Percentiles rank a stretch among this genome's conserved stretches.
Evolutionary conservation across 75 land plant species (phyloP).

Genomic region (Chamaecyparis obtusa): DNA sequence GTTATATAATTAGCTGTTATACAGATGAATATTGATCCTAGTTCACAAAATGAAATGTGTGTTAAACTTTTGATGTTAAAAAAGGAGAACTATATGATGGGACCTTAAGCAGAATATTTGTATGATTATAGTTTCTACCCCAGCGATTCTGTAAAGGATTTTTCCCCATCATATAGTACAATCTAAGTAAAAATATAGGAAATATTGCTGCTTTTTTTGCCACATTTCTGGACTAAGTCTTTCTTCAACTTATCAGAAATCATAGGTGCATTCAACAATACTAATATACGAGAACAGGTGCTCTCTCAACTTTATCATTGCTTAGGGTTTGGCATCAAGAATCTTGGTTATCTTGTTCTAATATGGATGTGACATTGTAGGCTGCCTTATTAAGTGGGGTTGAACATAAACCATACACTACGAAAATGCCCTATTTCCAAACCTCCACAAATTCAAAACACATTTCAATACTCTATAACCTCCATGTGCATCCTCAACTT

Average conservation of each 20-base stretch:
- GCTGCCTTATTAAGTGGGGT: not conserved
- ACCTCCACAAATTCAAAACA: not conserved
- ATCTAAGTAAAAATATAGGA: not conserved
- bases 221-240: not conserved
- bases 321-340: not conserved
- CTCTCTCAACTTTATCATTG: not conserved
- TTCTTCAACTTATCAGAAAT: not conserved
- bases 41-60: no score
- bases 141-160: not conserved
- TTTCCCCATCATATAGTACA: not conserved
- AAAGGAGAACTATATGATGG: not conserved
- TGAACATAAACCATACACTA: not conserved
- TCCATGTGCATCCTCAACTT: not conserved
- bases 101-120: not conserved
- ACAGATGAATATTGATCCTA: no score
- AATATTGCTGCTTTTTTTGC: not conserved
- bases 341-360: not conserved
- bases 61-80: not conserved
- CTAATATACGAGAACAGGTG: not conserved
- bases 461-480: not conserved
- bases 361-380: not conserved
- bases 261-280: not conserved
- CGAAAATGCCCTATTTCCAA: not conserved
- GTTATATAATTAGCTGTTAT: not conserved
- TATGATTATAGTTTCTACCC: not conserved